Evolutionary conservation across 1,284 basidiomycete genomes (phyloP), one percentile per base, ranked within the genome.

Genomic region (Leccinum pachyderme): DNA sequence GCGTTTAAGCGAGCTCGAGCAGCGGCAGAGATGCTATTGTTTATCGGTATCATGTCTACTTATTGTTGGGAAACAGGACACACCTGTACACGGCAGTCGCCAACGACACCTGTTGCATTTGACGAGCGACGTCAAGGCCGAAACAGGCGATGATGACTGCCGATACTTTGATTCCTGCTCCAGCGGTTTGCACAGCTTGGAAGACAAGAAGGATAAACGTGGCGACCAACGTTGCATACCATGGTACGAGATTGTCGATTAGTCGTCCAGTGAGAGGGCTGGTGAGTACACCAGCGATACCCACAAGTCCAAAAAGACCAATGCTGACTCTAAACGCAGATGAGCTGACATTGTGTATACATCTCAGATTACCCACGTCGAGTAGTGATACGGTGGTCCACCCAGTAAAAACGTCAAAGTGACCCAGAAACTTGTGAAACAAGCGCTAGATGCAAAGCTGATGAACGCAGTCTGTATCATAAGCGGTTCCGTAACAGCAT

Each of bases 401-500:
- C 81, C 81, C 2, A 91, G 78, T 31, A 90, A 71, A 71, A 89
- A 90, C 0, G 88, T 90, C 55, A 89, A 66, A 4, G 84, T 87
- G 1, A 87, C 83, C 88, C 87, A 90, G 63, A 84, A 86, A 57
- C 75, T 77, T 11, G 73, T 75, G 64, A 85, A 86, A 59, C 79
- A 78, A 2, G 81, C 82, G 54, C 80, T 82, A 13, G 80, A 81
- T 5, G 77, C 76, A 18, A 83, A 70, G 51, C 80, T 81, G 57
- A 85, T 77, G 33, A 89, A 61, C 50, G 79, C 81, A 0, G 77
- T 77, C 63, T 89, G 87, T 15, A 89, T 75, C 29, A 91, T 69
- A 5, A 84, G 74, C 0, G 89, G 88, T 62, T 91, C 88, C 0
- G 84, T 89, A 48, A 83, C 72, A 0, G 82, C 74, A 62, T 81